These are phyloP conservation scores for Terana coerulea DNA, from an alignment of 768 basidiomycete genomes.

Conservation along the genomic window DNA sequence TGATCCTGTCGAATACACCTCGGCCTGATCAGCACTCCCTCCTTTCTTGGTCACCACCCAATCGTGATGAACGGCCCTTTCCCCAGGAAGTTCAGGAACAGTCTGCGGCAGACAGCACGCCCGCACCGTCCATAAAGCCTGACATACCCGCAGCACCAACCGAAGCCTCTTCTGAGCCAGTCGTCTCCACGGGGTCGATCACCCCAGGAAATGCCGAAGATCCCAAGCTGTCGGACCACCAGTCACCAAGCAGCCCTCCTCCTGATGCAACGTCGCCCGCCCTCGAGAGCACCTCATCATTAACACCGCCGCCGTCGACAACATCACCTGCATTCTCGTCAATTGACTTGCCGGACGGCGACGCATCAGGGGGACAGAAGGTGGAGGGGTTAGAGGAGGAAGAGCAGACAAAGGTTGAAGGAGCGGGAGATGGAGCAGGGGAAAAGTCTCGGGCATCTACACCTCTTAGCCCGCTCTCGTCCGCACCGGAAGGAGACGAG, in stretches of 20 bases:
- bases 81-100: conserved; percentile 17
- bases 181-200: conserved; percentile 8
- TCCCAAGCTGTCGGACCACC: conserved; percentile 17
- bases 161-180: background rate
- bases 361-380: conserved; percentile 11
- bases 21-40: conserved; percentile 22
- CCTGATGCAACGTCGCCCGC: conserved; percentile 21
- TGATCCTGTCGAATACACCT: conserved; percentile 21
- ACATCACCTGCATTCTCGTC: conserved; percentile 13
- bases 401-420: conserved; percentile 33
- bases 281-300: conserved; percentile 22
- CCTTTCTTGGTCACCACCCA: conserved; percentile 24
- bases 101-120: background rate
- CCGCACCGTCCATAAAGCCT: conserved; percentile 6
- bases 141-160: conserved; percentile 4
- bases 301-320: conserved; percentile 24
- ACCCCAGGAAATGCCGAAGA: conserved; percentile 16
- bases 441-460: conserved; percentile 56
- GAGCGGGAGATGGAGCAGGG: conserved; percentile 29
- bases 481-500: conserved; percentile 57
- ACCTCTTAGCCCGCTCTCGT: conserved; percentile 74
- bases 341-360: conserved; percentile 9
- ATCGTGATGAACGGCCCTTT: conserved; percentile 19
- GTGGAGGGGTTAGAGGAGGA: conserved; percentile 15
- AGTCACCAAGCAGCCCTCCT: conserved; percentile 17